A percentile compares a stretch with the other conserved stretches of the same genome.
These are phyloP conservation scores for Dipteronia dyeriana DNA, from an alignment of 345 rosid genomes.

Conservation along the genomic window DNA sequence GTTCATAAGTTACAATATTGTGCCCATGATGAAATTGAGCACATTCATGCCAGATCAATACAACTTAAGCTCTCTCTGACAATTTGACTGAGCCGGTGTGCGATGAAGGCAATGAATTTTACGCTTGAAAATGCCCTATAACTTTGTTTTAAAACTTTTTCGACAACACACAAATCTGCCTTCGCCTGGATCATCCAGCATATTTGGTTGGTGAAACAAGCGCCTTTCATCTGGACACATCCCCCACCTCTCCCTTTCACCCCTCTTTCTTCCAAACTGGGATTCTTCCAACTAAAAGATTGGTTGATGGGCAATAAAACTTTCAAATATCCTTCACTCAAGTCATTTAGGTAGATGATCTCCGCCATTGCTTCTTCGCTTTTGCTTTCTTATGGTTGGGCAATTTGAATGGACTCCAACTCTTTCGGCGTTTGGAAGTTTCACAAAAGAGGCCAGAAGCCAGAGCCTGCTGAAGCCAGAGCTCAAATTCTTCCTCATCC, in stretches of 20 bases:
- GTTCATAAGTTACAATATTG: neutral
- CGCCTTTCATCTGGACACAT: neutral
- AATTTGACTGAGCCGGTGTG: conserved; percentile 1
- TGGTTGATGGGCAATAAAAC: neutral
- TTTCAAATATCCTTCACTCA: neutral
- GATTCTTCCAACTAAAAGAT: neutral
- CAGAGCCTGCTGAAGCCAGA: conserved; percentile 88
- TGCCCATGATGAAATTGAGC: neutral
- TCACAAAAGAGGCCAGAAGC: conserved; percentile 94
- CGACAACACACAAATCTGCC: neutral
- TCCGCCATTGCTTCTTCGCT: conserved; percentile 88
- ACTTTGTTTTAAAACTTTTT: neutral
- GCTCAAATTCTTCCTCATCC: conserved; percentile 83
- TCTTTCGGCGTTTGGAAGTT: conserved; percentile 82
- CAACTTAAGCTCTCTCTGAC: neutral
- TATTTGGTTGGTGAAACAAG: conserved; percentile 8
- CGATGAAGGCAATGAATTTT: neutral
- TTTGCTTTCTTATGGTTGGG: conserved; percentile 68
- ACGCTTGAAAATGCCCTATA: conserved; percentile 7
- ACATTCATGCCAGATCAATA: neutral
- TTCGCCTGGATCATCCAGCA: conserved; percentile 9
- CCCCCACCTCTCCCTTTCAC: neutral
- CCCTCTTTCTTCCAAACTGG: neutral
- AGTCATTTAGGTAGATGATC: conserved; percentile 60
- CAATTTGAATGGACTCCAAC: conserved; percentile 95